phyloP scores from a whole-genome alignment of 768 basidiomycete genomes.

The Mycena kentingensis region DNA sequence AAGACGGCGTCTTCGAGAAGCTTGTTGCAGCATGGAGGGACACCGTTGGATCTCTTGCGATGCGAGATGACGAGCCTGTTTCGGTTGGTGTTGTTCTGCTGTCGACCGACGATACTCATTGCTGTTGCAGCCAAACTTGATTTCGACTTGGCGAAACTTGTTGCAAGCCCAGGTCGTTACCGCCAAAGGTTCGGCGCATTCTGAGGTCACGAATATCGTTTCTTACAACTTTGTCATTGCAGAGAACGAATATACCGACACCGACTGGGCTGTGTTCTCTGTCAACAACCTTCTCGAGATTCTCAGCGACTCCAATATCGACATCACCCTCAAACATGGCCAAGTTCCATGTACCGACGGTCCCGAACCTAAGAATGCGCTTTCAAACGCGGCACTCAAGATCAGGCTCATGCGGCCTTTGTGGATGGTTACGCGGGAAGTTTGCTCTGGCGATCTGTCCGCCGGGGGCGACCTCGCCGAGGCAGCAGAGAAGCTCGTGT shows the following conservation, averaged over 20 bases:
- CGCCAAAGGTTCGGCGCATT: slow-evolving; percentile 44
- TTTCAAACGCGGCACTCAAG: slow-evolving; percentile 53
- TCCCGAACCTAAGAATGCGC: slow-evolving; percentile 10
- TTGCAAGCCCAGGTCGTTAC: slow-evolving; percentile 49
- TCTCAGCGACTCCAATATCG: slow-evolving; percentile 47
- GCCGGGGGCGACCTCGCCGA: slow-evolving; percentile 45
- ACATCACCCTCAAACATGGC: slow-evolving; percentile 37
- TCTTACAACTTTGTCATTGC: slow-evolving; percentile 11
- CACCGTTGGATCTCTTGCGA: slow-evolving; percentile 44
- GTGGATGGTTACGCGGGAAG: slow-evolving; percentile 49
- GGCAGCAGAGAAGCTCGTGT: slow-evolving; percentile 50
- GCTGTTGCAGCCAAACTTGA: slow-evolving; percentile 33
- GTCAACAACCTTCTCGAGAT: slow-evolving; percentile 49
- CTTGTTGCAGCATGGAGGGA: slow-evolving; percentile 58
- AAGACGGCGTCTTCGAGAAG: slow-evolving; percentile 53
- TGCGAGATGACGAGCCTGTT: slow-evolving; percentile 44
- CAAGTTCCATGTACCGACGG: slow-evolving; percentile 17
- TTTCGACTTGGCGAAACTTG: slow-evolving; percentile 60
- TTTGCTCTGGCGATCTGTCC: slow-evolving; percentile 44
- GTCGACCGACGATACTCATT: background rate
- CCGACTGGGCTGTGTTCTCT: slow-evolving; percentile 40
- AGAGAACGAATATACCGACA: slow-evolving; percentile 48
- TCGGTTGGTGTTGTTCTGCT: slow-evolving; percentile 47
- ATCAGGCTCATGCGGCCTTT: slow-evolving; percentile 59
- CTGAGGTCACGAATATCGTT: background rate